Base-by-base conservation (phyloP, 2,329 filamentous ascomycete species). In the Diaporthe sp. region DNA sequence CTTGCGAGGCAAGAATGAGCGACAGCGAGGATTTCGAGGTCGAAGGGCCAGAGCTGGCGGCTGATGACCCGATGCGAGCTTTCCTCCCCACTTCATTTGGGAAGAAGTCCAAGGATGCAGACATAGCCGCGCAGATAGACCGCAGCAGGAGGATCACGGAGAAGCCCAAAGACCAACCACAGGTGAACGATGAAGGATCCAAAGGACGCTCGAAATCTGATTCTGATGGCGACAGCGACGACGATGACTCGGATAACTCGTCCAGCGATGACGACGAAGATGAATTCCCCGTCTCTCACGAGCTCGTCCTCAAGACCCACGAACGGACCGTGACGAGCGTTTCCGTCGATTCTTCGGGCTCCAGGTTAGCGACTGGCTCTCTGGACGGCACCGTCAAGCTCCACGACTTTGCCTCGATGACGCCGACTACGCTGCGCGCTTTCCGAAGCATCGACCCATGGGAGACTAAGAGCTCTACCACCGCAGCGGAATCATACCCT, bases 351-450 rank as follows among this genome's bases (percentile, higher is more conserved):
- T 92, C 94, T 0, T 92, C 95, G 0, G 97, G 97, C 15, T 93
- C 93, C 63, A 91, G 97, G 80, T 87, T 99, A 82, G 92, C 96
- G 65, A 97, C 95, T n/a, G 96, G 94, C 31, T 98, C 96, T 7
- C 94, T 93, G 76, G 97, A 99, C 84, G 97, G 95, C 84, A 94
- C 92, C 1, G 87, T 98, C 80, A 98, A 98, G 82, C 88, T 99
- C 25, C 95, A 98, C 85, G 96, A 99, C 83, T 98, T 99, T 83
- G 92, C 96, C 3, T 94, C 96, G 63, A 97, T 99, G 93, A 98
- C 96, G 0, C 95, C 96, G 2, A 97, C 95, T 7, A 98, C 97
- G 0, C 90, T 99, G 71, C 94, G 96, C 80, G 95, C 97, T 0
- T 99, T 99, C 89, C 95, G 95, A 81, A 96, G 93, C 12, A 89